A percentile compares a stretch with the other conserved stretches of the same genome.
These are phyloP conservation scores for Fusarium verticillioides DNA, from an alignment of 2,329 filamentous ascomycete genomes.

Conservation along the genomic window DNA sequence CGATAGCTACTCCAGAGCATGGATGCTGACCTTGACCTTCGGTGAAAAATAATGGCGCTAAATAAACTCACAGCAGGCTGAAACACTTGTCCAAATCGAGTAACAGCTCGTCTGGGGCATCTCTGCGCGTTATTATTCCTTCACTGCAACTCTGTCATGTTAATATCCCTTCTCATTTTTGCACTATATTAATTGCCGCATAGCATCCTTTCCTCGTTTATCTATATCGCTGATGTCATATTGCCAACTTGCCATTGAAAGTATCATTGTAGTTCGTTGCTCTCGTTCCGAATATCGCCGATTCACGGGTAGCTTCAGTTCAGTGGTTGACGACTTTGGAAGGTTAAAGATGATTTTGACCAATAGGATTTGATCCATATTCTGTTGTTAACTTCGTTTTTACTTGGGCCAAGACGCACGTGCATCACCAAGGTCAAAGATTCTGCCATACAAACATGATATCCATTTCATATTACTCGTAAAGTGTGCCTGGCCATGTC, in stretches of 20 bases:
- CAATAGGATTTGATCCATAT: not conserved
- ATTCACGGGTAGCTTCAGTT: constrained; percentile 20
- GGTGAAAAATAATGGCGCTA: constrained; percentile 18
- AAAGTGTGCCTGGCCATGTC: not conserved
- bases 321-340: constrained; percentile 3
- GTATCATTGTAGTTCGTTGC: not conserved
- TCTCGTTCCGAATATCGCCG: constrained; percentile 29
- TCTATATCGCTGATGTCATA: not conserved
- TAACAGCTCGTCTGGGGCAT: constrained; percentile 38
- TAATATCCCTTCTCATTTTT: not conserved
- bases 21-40: not conserved
- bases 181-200: constrained; percentile 1
- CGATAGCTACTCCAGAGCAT: not conserved
- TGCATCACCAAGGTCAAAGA: not conserved
- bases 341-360: not conserved
- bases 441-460: not conserved
- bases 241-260: not conserved
- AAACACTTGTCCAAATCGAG: constrained; percentile 32
- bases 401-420: not conserved
- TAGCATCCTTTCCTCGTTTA: not conserved
- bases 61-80: constrained; percentile 3
- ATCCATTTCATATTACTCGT: not conserved
- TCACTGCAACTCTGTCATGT: not conserved
- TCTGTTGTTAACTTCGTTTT: not conserved
- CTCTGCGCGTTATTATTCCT: constrained; percentile 4